Conservation (phyloP, 2,329 filamentous ascomycete species). For the Fusarium nisikadoi region DNA sequence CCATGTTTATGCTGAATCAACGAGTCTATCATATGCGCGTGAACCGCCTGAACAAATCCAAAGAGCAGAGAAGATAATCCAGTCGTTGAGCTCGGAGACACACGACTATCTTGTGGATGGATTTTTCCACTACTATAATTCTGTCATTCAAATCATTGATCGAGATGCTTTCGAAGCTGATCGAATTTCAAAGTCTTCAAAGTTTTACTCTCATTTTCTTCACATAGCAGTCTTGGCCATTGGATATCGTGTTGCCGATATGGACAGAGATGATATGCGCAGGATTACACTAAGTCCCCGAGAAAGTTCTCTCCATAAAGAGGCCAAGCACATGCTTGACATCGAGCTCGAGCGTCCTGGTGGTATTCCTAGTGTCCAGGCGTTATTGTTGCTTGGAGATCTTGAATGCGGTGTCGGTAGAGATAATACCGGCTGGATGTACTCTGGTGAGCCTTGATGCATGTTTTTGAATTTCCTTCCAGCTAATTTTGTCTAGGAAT, state of each 20-base stretch:
- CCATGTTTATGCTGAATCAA: slow-evolving; percentile 59
- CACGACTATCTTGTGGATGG: slow-evolving; percentile 63
- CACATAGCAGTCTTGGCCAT: slow-evolving; percentile 64
- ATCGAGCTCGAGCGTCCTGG: slow-evolving; percentile 63
- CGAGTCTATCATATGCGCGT: slow-evolving; percentile 48
- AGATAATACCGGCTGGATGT: slow-evolving; percentile 66
- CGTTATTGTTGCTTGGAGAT: slow-evolving; percentile 62
- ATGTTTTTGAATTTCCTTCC: neutral
- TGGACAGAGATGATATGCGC: slow-evolving; percentile 59
- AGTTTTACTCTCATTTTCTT: slow-evolving; percentile 63
- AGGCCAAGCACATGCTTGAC: slow-evolving; percentile 65
- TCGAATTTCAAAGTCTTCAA: slow-evolving; percentile 55
- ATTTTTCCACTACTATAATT: slow-evolving; percentile 64
- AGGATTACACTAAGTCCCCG: slow-evolving; percentile 57
- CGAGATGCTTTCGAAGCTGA: slow-evolving; percentile 61
- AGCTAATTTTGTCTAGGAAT: slow-evolving; percentile 46
- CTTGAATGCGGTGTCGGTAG: slow-evolving; percentile 64
- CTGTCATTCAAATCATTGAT: slow-evolving; percentile 60
- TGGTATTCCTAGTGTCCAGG: slow-evolving; percentile 63
- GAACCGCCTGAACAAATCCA: slow-evolving; percentile 58
- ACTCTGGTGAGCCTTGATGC: slow-evolving; percentile 54
- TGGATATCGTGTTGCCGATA: slow-evolving; percentile 63
- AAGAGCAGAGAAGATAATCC: slow-evolving; percentile 60
- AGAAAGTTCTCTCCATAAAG: slow-evolving; percentile 63
- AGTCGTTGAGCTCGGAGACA: slow-evolving; percentile 56